Base-by-base conservation (phyloP, 345 rosid genomes). In the Anacardium occidentale region DNA sequence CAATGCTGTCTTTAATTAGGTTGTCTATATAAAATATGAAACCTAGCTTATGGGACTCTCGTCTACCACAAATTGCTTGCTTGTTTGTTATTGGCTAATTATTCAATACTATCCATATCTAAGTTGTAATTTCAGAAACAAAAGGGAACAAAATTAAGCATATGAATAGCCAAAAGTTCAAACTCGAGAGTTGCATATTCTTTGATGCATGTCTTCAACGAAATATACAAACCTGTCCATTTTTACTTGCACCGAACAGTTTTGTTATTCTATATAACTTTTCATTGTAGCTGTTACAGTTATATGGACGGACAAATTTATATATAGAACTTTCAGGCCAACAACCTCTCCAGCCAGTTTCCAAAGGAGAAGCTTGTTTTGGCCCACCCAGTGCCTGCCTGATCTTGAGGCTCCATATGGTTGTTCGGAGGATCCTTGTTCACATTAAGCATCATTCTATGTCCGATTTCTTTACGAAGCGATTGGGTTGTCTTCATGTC, bases 351-450 rank as follows among this genome's bases (percentile, higher is more conserved):
- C 4, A 93, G 75, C 83, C 91, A 70, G 82, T 93, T 90, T 62
- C 94, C 96, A 22, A 91, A 94, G 88, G 87, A 91, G 89, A 90
- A 94, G 77, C 89, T 89, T 40, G 95, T 82, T 81, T 91, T 86
- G 20, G 96, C 88, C 94, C 92, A 85, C n/a, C 90, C 93, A 45
- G 64, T 55, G 47, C 77, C 81, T 5, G 83, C 70, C 81, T 87
- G 55, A 29, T n/a, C 85, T 37, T 37, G 42, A 4, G 85, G 79
- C 68, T 80, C 84, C 62, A 78, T 87, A 7, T 48, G 25, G 66
- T 81, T 62, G 62, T 57, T 78, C 14, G 74, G 77, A 0, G 87
- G 89, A 51, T 79, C 80, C 79, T 94, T 91, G 89, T 90, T 94
- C 40, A 94, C 90, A 50, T 87, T 82, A 55, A 94, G 75, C 92